phyloP scores from a whole-genome alignment of 768 basidiomycete species.

The Hydnum rufescens region DNA sequence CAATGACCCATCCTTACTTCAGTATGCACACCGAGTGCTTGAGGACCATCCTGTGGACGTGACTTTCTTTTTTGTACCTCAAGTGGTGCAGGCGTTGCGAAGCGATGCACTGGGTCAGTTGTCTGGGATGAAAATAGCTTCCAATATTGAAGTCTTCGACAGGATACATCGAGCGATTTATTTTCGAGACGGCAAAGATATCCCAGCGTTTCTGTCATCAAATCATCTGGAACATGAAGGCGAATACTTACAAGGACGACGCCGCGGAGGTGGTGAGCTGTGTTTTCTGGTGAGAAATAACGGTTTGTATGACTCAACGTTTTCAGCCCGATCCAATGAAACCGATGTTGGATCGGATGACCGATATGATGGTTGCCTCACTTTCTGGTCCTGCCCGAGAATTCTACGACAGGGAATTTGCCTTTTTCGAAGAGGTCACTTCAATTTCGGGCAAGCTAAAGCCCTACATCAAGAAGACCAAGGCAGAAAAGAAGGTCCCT shows the following conservation, averaged over 20 bases:
- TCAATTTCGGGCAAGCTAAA: slow-evolving; percentile 96
- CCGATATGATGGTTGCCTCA: slow-evolving; percentile 53
- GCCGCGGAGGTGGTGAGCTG: slow-evolving; percentile 52
- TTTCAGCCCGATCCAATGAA: slow-evolving; percentile 86
- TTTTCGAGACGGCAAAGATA: slow-evolving; percentile 92
- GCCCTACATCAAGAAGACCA: slow-evolving; percentile 86
- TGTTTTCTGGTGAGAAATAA: not conserved
- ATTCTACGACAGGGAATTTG: slow-evolving; percentile 91
- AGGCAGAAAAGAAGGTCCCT: slow-evolving; percentile 91
- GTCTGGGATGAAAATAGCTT: not conserved
- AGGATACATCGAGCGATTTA: slow-evolving; percentile 91
- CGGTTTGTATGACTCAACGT: too few species aligned
- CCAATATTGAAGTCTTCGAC: not conserved
- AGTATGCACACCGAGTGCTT: slow-evolving; percentile 90
- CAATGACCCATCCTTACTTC: slow-evolving; percentile 67
- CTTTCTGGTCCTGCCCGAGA: slow-evolving; percentile 72
- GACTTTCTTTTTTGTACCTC: slow-evolving; percentile 98
- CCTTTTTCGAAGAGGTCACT: slow-evolving; percentile 89
- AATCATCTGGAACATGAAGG: slow-evolving; percentile 99
- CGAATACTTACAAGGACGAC: slow-evolving; percentile 90
- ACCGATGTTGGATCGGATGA: slow-evolving; percentile 80
- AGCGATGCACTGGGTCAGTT: slow-evolving; percentile 62
- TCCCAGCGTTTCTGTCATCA: slow-evolving; percentile 98
- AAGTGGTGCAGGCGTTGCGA: slow-evolving; percentile 90
- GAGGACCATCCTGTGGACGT: slow-evolving; percentile 87